Conservation (phyloP, 352 stramenopile genomes). For the Thraustotheca clavata region DNA sequence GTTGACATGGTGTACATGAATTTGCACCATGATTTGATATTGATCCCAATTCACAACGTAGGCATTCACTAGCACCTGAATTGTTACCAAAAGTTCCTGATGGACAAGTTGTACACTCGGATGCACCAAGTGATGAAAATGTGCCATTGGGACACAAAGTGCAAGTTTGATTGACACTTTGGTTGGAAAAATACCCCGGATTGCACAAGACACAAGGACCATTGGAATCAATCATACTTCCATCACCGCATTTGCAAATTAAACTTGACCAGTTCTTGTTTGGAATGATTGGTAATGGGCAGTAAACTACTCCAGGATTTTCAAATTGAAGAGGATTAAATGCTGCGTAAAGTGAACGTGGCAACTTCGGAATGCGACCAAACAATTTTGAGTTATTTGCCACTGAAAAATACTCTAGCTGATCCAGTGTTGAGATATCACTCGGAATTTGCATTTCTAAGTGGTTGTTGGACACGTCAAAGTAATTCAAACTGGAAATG, state of each 20-base stretch:
- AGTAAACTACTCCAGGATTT: not conserved
- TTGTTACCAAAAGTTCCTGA: not conserved
- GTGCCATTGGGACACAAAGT: not conserved
- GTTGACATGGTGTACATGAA: not conserved
- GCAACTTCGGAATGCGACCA: not conserved
- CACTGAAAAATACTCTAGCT: not conserved
- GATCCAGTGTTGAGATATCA: not conserved
- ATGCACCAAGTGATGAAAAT: not conserved
- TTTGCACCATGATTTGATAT: not conserved
- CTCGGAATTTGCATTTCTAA: not conserved
- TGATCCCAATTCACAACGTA: not conserved
- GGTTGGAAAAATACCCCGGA: not conserved
- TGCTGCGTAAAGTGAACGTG: not conserved
- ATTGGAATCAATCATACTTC: not conserved
- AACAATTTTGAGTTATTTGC: conserved; percentile 8
- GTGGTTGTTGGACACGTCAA: conserved; percentile 5
- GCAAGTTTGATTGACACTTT: not conserved
- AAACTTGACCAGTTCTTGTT: not conserved
- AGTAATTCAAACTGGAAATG: not conserved
- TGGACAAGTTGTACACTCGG: not conserved
- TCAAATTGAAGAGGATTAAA: conserved; percentile 1
- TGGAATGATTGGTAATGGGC: not conserved
- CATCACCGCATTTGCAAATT: not conserved
- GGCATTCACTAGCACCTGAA: not conserved
- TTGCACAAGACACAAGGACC: not conserved